Conservation (phyloP, 495 filamentous ascomycete genomes). For the Penicillium fimorum region DNA sequence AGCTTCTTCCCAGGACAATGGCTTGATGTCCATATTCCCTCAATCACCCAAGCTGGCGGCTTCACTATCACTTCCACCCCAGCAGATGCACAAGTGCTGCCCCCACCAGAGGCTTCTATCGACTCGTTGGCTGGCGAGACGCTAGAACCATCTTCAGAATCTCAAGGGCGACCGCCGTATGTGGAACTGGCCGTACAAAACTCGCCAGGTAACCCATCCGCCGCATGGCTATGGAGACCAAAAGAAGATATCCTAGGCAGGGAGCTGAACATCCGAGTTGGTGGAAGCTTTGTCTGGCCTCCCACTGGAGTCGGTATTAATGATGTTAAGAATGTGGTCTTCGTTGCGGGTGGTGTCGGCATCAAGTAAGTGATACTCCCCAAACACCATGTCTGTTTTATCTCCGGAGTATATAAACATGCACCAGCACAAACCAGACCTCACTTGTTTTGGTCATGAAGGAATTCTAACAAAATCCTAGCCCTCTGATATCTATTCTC, state of each 20-base stretch:
- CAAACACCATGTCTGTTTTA: background rate
- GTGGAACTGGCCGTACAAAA: slow-evolving; percentile 75
- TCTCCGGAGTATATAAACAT: background rate
- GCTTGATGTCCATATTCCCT: slow-evolving; percentile 78
- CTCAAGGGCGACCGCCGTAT: slow-evolving; percentile 41
- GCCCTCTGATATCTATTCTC: slow-evolving; percentile 60
- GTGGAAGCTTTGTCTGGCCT: slow-evolving; percentile 79
- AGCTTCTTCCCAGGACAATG: slow-evolving; percentile 83
- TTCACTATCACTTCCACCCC: slow-evolving; percentile 87
- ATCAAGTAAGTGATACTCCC: slow-evolving; percentile 56
- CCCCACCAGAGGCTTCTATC: slow-evolving; percentile 21
- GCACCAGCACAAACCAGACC: background rate
- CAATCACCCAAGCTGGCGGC: slow-evolving; percentile 66
- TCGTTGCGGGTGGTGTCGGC: slow-evolving; percentile 82
- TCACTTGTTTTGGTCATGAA: background rate
- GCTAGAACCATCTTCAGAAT: slow-evolving; percentile 19
- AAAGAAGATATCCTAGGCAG: slow-evolving; percentile 53
- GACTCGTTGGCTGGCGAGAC: slow-evolving; percentile 24
- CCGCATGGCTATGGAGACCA: slow-evolving; percentile 71
- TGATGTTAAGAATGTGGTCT: slow-evolving; percentile 56
- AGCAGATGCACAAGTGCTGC: slow-evolving; percentile 36
- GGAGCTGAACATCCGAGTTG: slow-evolving; percentile 65
- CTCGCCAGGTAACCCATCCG: slow-evolving; percentile 64
- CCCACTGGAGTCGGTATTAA: slow-evolving; percentile 43
- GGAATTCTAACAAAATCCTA: slow-evolving; percentile 12